A percentile compares a stretch with the other conserved stretches of the same genome.
Evolutionary conservation across 345 rosid genomes (phyloP).

Genomic region (Populus pruinosa): DNA sequence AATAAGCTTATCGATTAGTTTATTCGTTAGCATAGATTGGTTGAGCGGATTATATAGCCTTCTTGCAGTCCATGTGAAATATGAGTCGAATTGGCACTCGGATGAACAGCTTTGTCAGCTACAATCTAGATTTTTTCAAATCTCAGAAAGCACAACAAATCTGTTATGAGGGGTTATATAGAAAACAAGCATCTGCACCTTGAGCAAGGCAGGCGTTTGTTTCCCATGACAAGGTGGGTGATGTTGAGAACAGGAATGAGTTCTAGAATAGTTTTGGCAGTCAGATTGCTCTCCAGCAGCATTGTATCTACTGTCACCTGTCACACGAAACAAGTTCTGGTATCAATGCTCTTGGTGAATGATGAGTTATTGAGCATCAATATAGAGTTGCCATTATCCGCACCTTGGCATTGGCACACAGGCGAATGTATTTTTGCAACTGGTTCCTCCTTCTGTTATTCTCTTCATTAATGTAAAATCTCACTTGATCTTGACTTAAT

Average conservation of each 20-base stretch:
- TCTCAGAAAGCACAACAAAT: neutral
- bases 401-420: conserved; percentile 52
- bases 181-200: conserved; percentile 25
- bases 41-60: too few relatives aligned
- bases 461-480: conserved; percentile 53
- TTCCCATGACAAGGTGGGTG: conserved; percentile 54
- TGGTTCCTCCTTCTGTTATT: conserved; percentile 46
- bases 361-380: neutral
- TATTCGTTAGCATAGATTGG: neutral
- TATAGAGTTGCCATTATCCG: neutral
- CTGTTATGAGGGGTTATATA: neutral
- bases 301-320: conserved; percentile 56
- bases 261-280: conserved; percentile 47
- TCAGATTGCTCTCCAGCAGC: conserved; percentile 45
- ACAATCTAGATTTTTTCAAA: neutral
- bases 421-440: conserved; percentile 50
- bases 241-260: conserved; percentile 62
- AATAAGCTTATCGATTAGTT: neutral
- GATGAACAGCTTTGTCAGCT: neutral
- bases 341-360: neutral
- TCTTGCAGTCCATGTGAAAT: neutral
- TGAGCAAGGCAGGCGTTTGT: conserved; percentile 34
- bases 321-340: neutral
- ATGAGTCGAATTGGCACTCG: neutral
- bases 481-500: conserved; percentile 46